Evolutionary conservation across 1,139 yeast genomes (phyloP), one percentile per base, ranked within the genome.

Genomic region (Magnusiomyces suaveolens): DNA sequence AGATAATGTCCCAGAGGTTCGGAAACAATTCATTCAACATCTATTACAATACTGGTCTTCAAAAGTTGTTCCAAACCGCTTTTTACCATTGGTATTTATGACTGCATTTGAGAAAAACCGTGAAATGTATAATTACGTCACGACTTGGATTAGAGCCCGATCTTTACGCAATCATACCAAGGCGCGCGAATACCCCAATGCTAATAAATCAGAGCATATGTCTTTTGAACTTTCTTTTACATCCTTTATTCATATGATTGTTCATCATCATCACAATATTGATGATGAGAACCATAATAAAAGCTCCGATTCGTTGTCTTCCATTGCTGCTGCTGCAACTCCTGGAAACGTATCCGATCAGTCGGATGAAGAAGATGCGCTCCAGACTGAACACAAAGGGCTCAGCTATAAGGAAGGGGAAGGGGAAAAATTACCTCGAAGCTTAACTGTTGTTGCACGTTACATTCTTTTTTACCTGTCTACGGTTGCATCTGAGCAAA

Each of bases 61-160:
- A 43, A 81, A 77, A 55, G 60, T 67, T 12, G 75, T 88, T 2
- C 80, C 94, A 0, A 84, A 82, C 54, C 76, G 82, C 58, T 88
- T 82, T 63, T 65, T 86, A 48, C 81, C 88, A 0, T 66, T 87
- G 21, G 72, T 86, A 1, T 87, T 85, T 64, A 84, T 87, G 65
- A 75, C 80, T 62, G 95, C 94, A 0, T 82, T 81, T 64, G 97
- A 90, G 63, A 89, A 92, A 0, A 75, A 79, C 44, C 62, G 62
- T 2, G 70, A 71, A 1, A 65, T 87, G 49, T 79, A 75, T 59
- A 67, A 70, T 1, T 78, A 78, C 49, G 77, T 81, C 0, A 73
- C 75, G 26, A 83, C 83, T n/a, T 88, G 96, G 96, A 75, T 87
- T 6, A 75, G 76, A 50, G 83, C 94, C 0, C 74, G 82, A 29